Conservation (phyloP, 2,329 filamentous ascomycete genomes). For the Cordyceps farinosa region DNA sequence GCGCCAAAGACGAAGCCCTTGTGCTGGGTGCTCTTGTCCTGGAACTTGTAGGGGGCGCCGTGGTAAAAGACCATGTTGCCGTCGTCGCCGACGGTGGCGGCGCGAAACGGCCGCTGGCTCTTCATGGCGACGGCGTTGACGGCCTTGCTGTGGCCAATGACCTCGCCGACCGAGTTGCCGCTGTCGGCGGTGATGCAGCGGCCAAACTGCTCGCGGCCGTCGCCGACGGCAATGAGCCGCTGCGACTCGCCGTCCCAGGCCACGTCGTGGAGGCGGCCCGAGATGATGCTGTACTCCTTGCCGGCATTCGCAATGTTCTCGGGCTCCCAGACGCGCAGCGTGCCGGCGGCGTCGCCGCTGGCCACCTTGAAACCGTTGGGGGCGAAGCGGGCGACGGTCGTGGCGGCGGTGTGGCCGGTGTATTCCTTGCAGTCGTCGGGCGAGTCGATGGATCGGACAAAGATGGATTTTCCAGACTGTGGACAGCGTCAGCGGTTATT, state of each 20-base stretch:
- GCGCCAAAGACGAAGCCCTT: conserved; percentile 85
- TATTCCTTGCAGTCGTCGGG: conserved; percentile 85
- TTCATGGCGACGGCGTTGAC: conserved; percentile 90
- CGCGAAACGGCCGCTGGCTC: conserved; percentile 83
- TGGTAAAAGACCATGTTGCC: conserved; percentile 88
- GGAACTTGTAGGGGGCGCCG: conserved; percentile 94
- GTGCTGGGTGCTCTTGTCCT: conserved; percentile 76
- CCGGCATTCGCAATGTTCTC: conserved; percentile 82
- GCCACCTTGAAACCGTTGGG: conserved; percentile 94
- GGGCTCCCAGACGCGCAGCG: conserved; percentile 89
- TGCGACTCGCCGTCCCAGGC: conserved; percentile 98
- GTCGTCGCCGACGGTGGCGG: conserved; percentile 88
- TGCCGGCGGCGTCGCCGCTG: conserved; percentile 80
- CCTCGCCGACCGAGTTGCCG: conserved; percentile 92
- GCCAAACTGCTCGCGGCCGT: conserved; percentile 89
- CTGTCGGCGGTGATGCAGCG: conserved; percentile 94
- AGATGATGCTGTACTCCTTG: conserved; percentile 92
- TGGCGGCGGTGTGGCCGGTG: conserved; percentile 81
- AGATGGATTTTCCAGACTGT: conserved; percentile 93
- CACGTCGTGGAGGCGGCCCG: conserved; percentile 90
- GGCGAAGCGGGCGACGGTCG: conserved; percentile 89
- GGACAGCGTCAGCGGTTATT: background rate
- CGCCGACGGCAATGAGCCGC: conserved; percentile 91
- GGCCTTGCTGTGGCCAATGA: conserved; percentile 83
- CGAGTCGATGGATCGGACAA: conserved; percentile 89